These are phyloP conservation scores for Verticillium nonalfalfae DNA, from an alignment of 2,329 filamentous ascomycete genomes.

Conservation along the genomic window DNA sequence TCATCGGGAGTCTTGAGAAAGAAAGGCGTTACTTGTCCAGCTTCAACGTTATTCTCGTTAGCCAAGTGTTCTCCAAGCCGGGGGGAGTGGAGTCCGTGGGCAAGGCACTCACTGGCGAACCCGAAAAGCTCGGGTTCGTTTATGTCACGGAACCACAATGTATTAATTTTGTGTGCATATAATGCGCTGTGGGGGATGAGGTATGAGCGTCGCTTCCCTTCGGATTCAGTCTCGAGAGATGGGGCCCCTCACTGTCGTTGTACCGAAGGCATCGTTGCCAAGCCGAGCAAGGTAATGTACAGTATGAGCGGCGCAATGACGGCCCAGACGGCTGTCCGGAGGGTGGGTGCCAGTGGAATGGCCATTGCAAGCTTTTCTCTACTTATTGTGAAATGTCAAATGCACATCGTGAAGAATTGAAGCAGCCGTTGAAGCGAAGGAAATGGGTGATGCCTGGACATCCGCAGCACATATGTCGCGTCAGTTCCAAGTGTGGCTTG, in stretches of 20 bases:
- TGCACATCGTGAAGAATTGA: background rate
- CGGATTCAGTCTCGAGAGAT: background rate
- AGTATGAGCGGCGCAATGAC: constrained; percentile 54
- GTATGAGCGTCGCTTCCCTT: background rate
- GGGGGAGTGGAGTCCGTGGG: constrained; percentile 6
- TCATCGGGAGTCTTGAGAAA: constrained; percentile 67
- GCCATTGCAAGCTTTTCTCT: background rate
- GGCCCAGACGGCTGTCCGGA: constrained; percentile 40
- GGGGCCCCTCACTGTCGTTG: constrained; percentile 68
- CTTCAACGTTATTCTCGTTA: constrained; percentile 30
- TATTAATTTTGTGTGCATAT: constrained; percentile 77
- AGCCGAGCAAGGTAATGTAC: constrained; percentile 60
- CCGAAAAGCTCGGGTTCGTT: constrained; percentile 77
- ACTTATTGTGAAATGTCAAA: background rate
- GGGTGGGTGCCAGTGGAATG: constrained; percentile 15
- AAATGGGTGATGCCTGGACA: background rate
- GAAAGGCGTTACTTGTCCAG: constrained; percentile 86
- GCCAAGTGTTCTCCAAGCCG: constrained; percentile 1
- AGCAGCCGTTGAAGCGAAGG: background rate
- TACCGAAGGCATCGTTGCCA: constrained; percentile 61
- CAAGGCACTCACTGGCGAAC: constrained; percentile 62
- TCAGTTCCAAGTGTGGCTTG: background rate
- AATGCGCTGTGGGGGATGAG: constrained; percentile 52
- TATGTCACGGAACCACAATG: constrained; percentile 64
- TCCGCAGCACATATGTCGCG: background rate